Evolutionary conservation across 2,329 filamentous ascomycete species (phyloP).

Genomic region (Didymella glomerata): DNA sequence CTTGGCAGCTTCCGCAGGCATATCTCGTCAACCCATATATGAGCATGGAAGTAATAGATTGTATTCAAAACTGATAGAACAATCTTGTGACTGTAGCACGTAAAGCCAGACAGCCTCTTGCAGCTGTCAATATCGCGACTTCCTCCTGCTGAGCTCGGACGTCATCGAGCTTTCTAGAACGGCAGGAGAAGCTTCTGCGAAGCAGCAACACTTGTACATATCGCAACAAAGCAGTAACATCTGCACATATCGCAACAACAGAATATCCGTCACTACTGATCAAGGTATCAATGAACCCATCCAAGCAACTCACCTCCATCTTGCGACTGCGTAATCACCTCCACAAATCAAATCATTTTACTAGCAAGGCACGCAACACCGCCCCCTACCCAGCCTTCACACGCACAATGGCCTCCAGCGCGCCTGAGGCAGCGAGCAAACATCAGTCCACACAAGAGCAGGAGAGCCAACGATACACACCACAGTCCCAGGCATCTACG

Average conservation of each 20-base stretch:
- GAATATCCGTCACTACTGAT: not conserved
- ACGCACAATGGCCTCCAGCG: constrained; percentile 13
- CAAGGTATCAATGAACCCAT: constrained; percentile 8
- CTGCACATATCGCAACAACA: constrained; percentile 1
- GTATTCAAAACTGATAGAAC: too few relatives aligned
- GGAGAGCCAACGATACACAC: not conserved
- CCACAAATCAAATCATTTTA: not conserved
- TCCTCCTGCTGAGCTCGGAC: constrained; percentile 9
- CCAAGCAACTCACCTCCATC: not conserved
- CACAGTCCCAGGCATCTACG: not conserved
- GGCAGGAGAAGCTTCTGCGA: constrained; percentile 9
- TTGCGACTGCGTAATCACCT: not conserved
- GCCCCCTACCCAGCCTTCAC: not conserved
- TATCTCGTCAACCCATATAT: not conserved
- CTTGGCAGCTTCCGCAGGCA: not conserved
- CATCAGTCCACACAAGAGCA: not conserved
- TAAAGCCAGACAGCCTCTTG: not conserved
- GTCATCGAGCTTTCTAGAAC: constrained; percentile 21
- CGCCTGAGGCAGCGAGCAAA: not conserved
- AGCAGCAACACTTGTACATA: constrained; percentile 4
- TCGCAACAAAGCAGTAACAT: constrained; percentile 1
- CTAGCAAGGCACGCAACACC: not conserved
- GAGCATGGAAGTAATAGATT: not conserved
- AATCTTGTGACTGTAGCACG: too few relatives aligned
- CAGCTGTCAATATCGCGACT: not conserved